Conservation (phyloP, 2,329 filamentous ascomycete species). For the Trematosphaeria pertusa region DNA sequence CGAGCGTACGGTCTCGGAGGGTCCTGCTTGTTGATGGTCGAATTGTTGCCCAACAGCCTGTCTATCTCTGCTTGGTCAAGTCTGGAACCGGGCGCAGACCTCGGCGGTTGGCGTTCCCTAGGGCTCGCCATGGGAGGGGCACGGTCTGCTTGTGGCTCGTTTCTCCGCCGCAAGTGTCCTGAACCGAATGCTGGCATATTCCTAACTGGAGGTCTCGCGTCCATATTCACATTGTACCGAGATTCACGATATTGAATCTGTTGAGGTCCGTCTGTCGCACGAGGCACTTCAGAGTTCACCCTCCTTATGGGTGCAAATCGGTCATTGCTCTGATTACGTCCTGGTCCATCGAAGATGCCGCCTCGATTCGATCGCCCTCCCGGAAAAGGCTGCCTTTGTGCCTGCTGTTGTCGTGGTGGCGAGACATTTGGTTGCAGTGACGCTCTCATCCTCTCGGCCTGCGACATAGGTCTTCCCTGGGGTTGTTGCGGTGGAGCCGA, state of each 20-base stretch:
- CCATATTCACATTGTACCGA: conserved; percentile 42
- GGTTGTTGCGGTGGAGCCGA: conserved; percentile 17
- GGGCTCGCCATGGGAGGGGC: conserved; percentile 2
- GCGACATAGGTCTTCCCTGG: conserved; percentile 24
- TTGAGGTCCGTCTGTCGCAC: conserved; percentile 5
- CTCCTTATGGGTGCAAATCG: conserved; percentile 15
- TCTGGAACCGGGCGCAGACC: conserved; percentile 23
- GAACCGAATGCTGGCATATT: conserved; percentile 34
- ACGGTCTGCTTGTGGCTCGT: conserved; percentile 21
- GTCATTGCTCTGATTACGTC: conserved; percentile 27
- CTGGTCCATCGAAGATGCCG: conserved; percentile 20
- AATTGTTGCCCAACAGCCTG: conserved; percentile 27
- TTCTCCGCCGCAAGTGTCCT: conserved; percentile 35
- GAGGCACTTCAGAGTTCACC: conserved; percentile 2
- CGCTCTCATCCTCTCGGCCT: conserved; percentile 25
- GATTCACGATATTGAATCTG: too few species aligned
- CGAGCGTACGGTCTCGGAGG: conserved; percentile 27
- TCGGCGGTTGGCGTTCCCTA: conserved; percentile 5
- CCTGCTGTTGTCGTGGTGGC: conserved; percentile 14
- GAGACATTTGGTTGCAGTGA: conserved; percentile 13
- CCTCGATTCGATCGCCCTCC: conserved; percentile 24
- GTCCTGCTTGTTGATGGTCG: conserved; percentile 4
- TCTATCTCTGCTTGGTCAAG: conserved; percentile 39
- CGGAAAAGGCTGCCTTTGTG: conserved; percentile 18
- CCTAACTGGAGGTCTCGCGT: conserved; percentile 30